Evolutionary conservation across 345 rosid genomes (phyloP).

Genomic region (Isatis tinctoria): DNA sequence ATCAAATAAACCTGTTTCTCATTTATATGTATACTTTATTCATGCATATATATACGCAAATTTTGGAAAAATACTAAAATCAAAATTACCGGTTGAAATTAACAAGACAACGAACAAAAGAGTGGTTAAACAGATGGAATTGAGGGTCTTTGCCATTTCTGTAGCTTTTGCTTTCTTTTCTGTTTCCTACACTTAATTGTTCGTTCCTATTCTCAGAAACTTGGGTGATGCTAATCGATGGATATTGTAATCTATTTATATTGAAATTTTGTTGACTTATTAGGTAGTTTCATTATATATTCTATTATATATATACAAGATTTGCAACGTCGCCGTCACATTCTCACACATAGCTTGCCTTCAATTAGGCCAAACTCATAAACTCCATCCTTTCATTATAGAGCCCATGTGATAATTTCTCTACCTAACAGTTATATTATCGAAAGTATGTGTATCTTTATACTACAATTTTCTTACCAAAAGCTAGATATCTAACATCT

Average conservation of each 20-base stretch:
- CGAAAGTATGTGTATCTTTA: neutral
- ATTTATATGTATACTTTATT: neutral
- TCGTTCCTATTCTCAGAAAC: neutral
- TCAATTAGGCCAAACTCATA: neutral
- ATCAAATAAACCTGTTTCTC: neutral
- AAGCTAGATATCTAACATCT: neutral
- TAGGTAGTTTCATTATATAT: neutral
- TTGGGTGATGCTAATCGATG: neutral
- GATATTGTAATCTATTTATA: neutral
- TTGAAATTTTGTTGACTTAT: neutral
- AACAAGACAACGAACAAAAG: slow-evolving; percentile 18
- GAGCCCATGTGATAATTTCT: neutral
- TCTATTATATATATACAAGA: neutral
- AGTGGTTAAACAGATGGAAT: slow-evolving; percentile 17
- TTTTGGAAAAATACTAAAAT: neutral
- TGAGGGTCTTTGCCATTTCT: slow-evolving; percentile 9
- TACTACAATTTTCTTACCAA: neutral
- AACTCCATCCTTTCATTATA: neutral
- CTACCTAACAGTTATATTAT: neutral
- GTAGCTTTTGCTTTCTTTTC: neutral
- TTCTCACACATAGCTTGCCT: neutral
- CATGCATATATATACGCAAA: neutral
- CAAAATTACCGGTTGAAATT: slow-evolving; percentile 8
- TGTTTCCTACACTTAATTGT: neutral
- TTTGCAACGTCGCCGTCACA: neutral